Base-by-base conservation (phyloP, 169 alveolate species). In the Eimeria brunetti region DNA sequence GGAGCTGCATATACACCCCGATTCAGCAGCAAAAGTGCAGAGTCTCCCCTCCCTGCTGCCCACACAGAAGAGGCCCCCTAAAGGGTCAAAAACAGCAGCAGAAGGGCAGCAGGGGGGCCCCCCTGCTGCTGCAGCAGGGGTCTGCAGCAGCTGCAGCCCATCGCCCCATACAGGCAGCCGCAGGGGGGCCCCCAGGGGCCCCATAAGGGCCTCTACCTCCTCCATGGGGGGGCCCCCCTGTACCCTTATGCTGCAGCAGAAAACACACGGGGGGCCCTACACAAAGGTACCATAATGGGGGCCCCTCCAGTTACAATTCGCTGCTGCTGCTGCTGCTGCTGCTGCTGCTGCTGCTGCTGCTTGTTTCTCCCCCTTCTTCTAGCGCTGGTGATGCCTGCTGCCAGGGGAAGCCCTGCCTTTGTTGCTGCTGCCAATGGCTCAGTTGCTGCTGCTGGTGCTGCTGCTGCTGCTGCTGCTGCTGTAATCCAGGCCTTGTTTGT, bases 31-130 rank as follows among this genome's bases (percentile, higher is more conserved):
- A 38, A 78, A 46, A 0, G 88, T 78, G 27, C 38, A 44, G 36
- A 78, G 27, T 24, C 64, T 16, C 12, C 88, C 88, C 16, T 51
- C 62, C 16, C 44, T 38, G 60, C 58, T 78, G 12, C 88, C 88
- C 30, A 78, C 62, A 78, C 88, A 78, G n/a, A 78, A 30, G 64
- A 78, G 88, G 41, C 88, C 88, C 36, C 88, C 88, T 44, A 78
- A 6, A 33, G 88, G 88, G 64, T 78, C 88, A 44, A 44, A 78
- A 5, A 33, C 53, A 12, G 88, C 88, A 58, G 38, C 88, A 78
- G 51, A 51, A 78, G 88, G 88, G 88, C 64, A 38, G 62, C 44
- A 78, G 41, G 51, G 64, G 33, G 88, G 60, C 36, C 58, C 53
- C 53, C 53, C 88, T 14, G 67, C 67, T 14, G 81, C 20, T 12